Base-by-base conservation (phyloP, 805 yeast genomes). In the Yamadazyma tumulicola region DNA sequence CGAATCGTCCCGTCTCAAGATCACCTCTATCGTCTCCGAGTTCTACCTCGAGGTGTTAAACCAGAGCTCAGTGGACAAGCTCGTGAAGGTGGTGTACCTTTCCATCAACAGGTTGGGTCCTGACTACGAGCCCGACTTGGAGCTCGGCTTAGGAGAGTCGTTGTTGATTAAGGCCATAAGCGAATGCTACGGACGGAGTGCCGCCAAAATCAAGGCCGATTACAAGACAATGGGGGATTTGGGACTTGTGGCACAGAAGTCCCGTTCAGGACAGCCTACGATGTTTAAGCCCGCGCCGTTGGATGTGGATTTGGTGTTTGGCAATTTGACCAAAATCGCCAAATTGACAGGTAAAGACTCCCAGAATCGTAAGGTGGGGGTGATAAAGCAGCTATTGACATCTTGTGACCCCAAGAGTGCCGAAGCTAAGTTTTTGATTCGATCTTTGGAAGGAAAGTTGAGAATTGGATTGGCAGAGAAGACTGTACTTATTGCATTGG, bases 381-480 rank as follows among this genome's bases (percentile, higher is more conserved):
- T 85, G 30, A 93, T 93, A 48, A 88, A 85, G 53, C 75, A 78
- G 52, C 71, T 91, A 81, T 65, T 93, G 32, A 83, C 96, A 0
- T 84, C 95, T 0, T 85, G 96, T 52, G 78, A 80, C 42, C 85
- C 85, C 6, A 68, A 75, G 26, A 42, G 58, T 25, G 53, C 45
- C 37, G 98, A 93, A 58, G 95, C 97, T 10, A 93, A 91, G 54
- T 93, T 79, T 51, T 67, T 93, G 42, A 84, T 93, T 42, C 73
- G 98, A 46, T 85, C 95, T 5, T 60, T 93, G 37, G 97, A 93
- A 55, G 96, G 97, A 1, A 93, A 91, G 47, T 64, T 93, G 42
- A 72, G 98, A 46, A 93, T 93, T 40, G 95, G 95, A 3, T 72
- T 91, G 45, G 97, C 97, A 0, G 97, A 91, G 48, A 91, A 91